Conservation (phyloP, 164 flowering plant genomes). For the Chloranthus sessilifolius region DNA sequence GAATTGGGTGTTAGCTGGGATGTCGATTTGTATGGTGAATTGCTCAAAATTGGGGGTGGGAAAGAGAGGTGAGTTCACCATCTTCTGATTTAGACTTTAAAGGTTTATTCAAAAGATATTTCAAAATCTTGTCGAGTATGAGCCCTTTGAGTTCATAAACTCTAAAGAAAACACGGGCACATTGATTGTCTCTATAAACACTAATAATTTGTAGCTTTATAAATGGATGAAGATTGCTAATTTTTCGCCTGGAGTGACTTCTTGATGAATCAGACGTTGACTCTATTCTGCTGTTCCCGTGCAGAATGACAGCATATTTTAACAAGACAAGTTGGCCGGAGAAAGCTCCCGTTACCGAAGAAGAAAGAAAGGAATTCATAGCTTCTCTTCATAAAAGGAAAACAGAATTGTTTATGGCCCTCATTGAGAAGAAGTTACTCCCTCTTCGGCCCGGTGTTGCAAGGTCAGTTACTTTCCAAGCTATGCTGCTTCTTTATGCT, state of each 20-base stretch:
- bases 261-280: slow-evolving; percentile 7
- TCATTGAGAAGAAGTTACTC: slow-evolving; percentile 87
- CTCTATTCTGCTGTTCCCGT: slow-evolving; percentile 6
- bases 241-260: neutral
- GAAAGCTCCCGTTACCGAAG: slow-evolving; percentile 75
- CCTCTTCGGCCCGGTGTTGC: slow-evolving; percentile 99
- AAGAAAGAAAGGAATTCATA: slow-evolving; percentile 74
- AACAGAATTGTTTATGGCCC: slow-evolving; percentile 87
- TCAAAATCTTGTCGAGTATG: neutral
- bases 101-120: neutral
- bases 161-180: too few species aligned
- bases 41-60: slow-evolving; percentile 97
- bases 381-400: slow-evolving; percentile 91
- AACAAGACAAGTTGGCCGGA: slow-evolving; percentile 92
- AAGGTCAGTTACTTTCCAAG: slow-evolving; percentile 47
- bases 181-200: too few species aligned
- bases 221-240: neutral
- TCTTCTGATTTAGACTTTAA: neutral
- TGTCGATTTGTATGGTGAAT: slow-evolving; percentile 89
- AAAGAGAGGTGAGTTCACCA: slow-evolving; percentile 67
- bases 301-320: slow-evolving; percentile 97
- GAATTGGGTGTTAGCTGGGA: slow-evolving; percentile 91
- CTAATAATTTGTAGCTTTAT: too few species aligned
- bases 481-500: neutral
- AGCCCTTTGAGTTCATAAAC: too few species aligned